phyloP scores from a whole-genome alignment of 176 grass and related monocot species.

The Zoysia pacifica region DNA sequence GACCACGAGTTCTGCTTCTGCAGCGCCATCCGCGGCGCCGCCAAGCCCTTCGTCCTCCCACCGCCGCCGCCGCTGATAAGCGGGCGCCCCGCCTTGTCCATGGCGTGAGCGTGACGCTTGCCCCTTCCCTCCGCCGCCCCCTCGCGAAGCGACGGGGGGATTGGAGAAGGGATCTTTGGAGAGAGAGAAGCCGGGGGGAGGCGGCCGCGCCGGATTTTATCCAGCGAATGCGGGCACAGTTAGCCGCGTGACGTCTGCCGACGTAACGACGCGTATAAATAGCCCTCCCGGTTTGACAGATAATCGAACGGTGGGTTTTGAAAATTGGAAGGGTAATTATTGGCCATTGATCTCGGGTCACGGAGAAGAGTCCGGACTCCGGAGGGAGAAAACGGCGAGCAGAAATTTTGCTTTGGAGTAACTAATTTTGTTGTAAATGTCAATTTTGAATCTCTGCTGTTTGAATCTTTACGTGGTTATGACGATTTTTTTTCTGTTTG shows the following conservation, averaged over 20 bases:
- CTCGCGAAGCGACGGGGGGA: constrained; percentile 43
- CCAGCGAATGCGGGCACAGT: constrained; percentile 18
- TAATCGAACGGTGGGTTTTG: constrained; percentile 23
- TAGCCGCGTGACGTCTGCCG: constrained; percentile 34
- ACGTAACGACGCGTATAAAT: constrained; percentile 19
- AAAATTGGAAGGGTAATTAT: constrained; percentile 18
- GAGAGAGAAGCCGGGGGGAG: not conserved
- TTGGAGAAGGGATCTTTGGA: constrained; percentile 17
- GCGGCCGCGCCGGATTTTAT: constrained; percentile 37
- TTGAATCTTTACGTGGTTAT: not conserved
- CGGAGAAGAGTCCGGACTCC: not conserved
- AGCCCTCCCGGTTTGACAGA: not conserved
- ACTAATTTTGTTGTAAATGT: constrained; percentile 24
- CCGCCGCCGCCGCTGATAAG: constrained; percentile 13
- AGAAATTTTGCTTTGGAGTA: not conserved
- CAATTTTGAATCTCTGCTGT: not conserved
- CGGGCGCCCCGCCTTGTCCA: constrained; percentile 33
- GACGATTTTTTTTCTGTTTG: not conserved
- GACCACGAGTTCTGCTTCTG: constrained; percentile 91
- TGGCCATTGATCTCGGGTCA: constrained; percentile 38
- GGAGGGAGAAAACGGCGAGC: not conserved
- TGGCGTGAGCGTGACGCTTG: constrained; percentile 2
- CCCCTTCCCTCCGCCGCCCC: constrained; percentile 12
- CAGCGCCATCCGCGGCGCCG: constrained; percentile 28
- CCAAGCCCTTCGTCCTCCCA: not conserved